phyloP scores from a whole-genome alignment of 768 basidiomycete species.

The Infundibulicybe gibba region DNA sequence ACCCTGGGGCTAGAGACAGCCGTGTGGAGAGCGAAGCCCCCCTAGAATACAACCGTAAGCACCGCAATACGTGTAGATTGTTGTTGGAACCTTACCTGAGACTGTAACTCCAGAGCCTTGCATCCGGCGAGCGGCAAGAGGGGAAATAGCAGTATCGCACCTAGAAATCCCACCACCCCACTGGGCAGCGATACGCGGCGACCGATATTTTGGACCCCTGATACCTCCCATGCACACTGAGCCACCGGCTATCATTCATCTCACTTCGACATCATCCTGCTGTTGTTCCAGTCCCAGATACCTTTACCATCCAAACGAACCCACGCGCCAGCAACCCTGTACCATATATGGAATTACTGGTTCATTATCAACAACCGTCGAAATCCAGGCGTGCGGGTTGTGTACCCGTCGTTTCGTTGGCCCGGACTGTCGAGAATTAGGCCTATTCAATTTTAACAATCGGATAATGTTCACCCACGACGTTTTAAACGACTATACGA shows the following conservation, averaged over 20 bases:
- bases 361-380: background rate
- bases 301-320: background rate
- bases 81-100: too few relatives aligned
- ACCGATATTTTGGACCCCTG: too few relatives aligned
- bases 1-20: too few relatives aligned
- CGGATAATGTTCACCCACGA: too few relatives aligned
- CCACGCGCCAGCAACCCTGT: background rate
- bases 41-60: too few relatives aligned
- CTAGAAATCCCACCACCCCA: constrained; percentile 5
- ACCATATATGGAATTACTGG: background rate
- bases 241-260: background rate
- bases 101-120: constrained; percentile 2
- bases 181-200: constrained; percentile 6
- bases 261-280: background rate
- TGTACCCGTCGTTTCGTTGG: constrained; percentile 2
- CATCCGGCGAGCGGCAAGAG: background rate
- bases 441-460: constrained; percentile 33
- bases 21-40: too few relatives aligned
- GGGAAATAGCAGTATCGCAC: constrained; percentile 3
- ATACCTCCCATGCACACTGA: background rate
- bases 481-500: too few relatives aligned
- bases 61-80: too few relatives aligned
- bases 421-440: too few relatives aligned
- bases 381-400: background rate
- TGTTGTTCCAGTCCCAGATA: background rate